A percentile compares a stretch with the other conserved stretches of the same genome.
These are phyloP conservation scores for Annulohypoxylon nitens DNA, from an alignment of 495 filamentous ascomycete species.

Conservation along the genomic window DNA sequence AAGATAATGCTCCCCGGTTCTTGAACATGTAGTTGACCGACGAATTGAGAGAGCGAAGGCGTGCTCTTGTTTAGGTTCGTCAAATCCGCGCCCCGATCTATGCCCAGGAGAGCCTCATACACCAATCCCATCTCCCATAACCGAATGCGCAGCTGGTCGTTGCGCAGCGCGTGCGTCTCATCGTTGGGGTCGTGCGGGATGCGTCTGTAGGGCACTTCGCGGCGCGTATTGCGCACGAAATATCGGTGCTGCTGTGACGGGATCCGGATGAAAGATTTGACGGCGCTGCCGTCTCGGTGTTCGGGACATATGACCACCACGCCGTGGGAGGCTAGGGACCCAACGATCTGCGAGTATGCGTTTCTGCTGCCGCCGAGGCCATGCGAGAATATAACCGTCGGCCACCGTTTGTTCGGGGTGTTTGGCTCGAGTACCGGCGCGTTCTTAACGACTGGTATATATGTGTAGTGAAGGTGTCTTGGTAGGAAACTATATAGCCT, in stretches of 20 bases:
- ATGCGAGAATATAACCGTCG: conserved; percentile 84
- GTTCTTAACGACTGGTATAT: conserved; percentile 64
- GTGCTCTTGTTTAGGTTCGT: conserved; percentile 64
- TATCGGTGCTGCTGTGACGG: conserved; percentile 54
- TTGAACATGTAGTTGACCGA: conserved; percentile 69
- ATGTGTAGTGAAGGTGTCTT: conserved; percentile 74
- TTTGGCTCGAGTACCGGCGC: conserved; percentile 52
- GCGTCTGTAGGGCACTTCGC: conserved; percentile 59
- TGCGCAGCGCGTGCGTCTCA: conserved; percentile 70
- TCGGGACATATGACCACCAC: conserved; percentile 81
- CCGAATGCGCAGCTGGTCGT: conserved; percentile 76
- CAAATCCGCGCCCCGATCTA: conserved; percentile 65
- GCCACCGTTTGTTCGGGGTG: conserved; percentile 67
- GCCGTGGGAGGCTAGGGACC: conserved; percentile 79
- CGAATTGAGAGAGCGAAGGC: conserved; percentile 64
- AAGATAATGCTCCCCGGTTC: conserved; percentile 78
- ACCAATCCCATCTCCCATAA: conserved; percentile 77
- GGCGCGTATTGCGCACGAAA: conserved; percentile 50
- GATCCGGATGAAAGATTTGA: conserved; percentile 72
- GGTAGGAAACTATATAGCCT: conserved; percentile 65
- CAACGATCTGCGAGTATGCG: conserved; percentile 78
- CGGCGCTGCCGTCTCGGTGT: conserved; percentile 79
- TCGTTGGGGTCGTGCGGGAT: conserved; percentile 66
- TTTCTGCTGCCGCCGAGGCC: conserved; percentile 81
- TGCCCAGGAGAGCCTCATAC: conserved; percentile 70